phyloP scores from a whole-genome alignment of 306 rosid species.

The Canavalia ensiformis region DNA sequence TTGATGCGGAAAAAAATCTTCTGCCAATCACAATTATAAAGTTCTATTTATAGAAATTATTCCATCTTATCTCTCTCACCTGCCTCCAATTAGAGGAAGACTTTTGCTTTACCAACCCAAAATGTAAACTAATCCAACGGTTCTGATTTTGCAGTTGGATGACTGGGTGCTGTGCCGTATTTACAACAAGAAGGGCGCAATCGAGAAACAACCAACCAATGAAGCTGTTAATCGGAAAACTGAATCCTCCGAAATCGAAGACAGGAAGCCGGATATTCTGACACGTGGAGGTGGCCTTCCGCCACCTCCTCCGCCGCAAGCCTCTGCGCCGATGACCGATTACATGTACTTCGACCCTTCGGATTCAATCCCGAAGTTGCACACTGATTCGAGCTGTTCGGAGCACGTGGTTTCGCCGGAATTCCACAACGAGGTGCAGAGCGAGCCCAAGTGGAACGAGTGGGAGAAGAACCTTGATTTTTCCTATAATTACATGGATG shows the following conservation, averaged over 20 bases:
- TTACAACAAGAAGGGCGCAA: slow-evolving; percentile 84
- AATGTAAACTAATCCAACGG: slow-evolving; percentile 43
- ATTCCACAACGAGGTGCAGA: slow-evolving; percentile 88
- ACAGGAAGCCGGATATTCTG: slow-evolving; percentile 70
- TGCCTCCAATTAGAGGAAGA: not conserved
- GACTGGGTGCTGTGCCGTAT: slow-evolving; percentile 98
- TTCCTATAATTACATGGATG: slow-evolving; percentile 67
- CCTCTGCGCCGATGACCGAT: slow-evolving; percentile 49
- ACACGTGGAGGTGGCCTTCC: slow-evolving; percentile 25
- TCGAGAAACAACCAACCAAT: slow-evolving; percentile 62
- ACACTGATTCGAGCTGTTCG: slow-evolving; percentile 96
- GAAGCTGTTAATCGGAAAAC: not conserved
- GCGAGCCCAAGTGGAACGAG: slow-evolving; percentile 88
- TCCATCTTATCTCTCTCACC: slow-evolving; percentile 48
- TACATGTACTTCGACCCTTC: slow-evolving; percentile 69
- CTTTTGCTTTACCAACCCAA: not conserved
- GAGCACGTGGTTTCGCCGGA: slow-evolving; percentile 97
- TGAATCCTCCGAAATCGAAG: slow-evolving; percentile 58
- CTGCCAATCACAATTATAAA: not conserved
- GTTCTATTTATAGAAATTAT: slow-evolving; percentile 49
- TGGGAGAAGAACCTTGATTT: slow-evolving; percentile 76
- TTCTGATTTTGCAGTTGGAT: slow-evolving; percentile 79
- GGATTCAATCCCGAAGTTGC: slow-evolving; percentile 83
- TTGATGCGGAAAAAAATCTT: not conserved
- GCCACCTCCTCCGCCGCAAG: slow-evolving; percentile 40